Base-by-base conservation (phyloP, 257 asterid species). In the Nicotiana paniculata region DNA sequence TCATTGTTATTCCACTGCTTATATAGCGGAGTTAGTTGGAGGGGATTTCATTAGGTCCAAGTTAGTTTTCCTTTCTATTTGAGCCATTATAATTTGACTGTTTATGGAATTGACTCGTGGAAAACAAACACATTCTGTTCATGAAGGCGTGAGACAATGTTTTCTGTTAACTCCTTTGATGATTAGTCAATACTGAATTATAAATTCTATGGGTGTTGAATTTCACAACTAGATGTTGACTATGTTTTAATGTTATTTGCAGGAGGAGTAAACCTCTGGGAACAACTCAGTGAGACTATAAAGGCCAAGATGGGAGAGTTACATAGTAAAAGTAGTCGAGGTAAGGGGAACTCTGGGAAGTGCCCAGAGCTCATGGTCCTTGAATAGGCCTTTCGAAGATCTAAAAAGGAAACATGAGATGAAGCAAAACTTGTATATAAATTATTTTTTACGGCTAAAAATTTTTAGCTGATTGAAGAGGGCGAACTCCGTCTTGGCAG, bases 331-430 rank as follows among this genome's bases (percentile, higher is more conserved):
- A 85, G 84, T 80, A 83, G 84, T 59, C 80, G 90, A 89, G 91
- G 85, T 26, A 90, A 86, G 83, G 86, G 84, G 79, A 86, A 26
- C 78, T 57, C 92, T 15, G 86, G 86, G 18, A 76, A 21, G 24
- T 21, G 24, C 24, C 24, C 24, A 85, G 72, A 88, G 86, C 85
- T 54, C 94, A 0, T 88, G 96, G 94, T 67, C 90, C 96, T 6
- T 91, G 92, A 24, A 91, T 93, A 90, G 91, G 89, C 94, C 77
- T 81, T 86, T 43, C 83, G 89, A 66, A 91, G 97, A 83, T 90
- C 91, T 8, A 88, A 84, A 67, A 88, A 83, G 62, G 86, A 89
- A 55, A 58, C 79, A 61, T 89, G 87, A 84, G 83, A 67, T 74
- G 84, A 79, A 68, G 67, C 68, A 64, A 77, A 28, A n/a, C 33